Evolutionary conservation across 805 yeast species (phyloP), one percentile per base, ranked within the genome.

Genomic region (Kazachstania africana): DNA sequence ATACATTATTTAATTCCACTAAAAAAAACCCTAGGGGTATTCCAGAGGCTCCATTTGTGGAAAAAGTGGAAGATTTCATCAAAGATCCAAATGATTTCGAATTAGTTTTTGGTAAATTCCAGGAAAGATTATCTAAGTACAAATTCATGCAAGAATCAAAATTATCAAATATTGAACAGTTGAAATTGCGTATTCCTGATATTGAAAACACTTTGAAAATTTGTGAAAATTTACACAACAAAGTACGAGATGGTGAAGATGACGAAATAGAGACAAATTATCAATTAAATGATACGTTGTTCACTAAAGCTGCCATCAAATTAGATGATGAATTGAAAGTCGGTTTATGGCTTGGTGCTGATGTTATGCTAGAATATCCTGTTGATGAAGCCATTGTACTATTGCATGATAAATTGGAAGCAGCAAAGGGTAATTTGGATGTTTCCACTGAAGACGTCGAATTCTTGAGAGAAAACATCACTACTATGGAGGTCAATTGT

Each of bases 401-500:
- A 43, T 61, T 91, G 34, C 48, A 62, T 9, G 65, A 66, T 24
- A 74, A 88, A 52, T 66, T 87, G 38, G 53, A 55, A 10, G 70
- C 71, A 21, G 85, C 94, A 12, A 60, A 69, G 43, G 61, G 66
- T 24, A 78, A 71, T 40, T 63, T 77, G 41, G 47, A 56, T 12
- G 57, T 66, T n/a, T 75, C 88, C 23, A 69, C 75, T 40, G 95
- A 84, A 45, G 98, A 91, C 56, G 67, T 87, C 39, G 94, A 84
- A 48, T 91, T 75, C 49, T 62, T 91, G 44, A 71, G 94, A 44
- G 94, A 87, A 42, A 85, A 85, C 50, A 87, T 88, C 39, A 91
- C 98, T 12, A 88, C 96, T 3, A 83, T 91, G 87, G 97, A 91
- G 56, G 98, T 91, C 31, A 91, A 91, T 52, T 84, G 94, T 12